Evolutionary conservation across 768 basidiomycete species (phyloP), one percentile per base, ranked within the genome.

Genomic region (Serendipita sp.): DNA sequence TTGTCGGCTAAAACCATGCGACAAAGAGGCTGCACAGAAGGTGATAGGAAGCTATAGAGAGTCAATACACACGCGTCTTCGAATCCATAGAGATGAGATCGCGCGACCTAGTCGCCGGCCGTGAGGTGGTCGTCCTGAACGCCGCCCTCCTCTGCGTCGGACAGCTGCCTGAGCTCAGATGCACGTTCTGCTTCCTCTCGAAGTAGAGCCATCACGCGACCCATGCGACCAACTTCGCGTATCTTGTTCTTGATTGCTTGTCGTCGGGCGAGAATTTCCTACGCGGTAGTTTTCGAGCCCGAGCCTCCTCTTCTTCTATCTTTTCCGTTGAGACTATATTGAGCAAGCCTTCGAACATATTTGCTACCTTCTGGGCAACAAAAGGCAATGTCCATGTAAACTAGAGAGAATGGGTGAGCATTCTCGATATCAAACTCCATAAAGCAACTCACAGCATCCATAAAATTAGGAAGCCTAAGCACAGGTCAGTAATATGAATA

Each of bases 331-430:
- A 38, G 14, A 38, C 14, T 14, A 38, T 5, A 7, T 38, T 13
- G 20, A 3, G 61, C 5, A 33, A 44, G 13, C 20, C 26, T 17
- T 2, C 42, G 48, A n/a, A 51, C 17, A 63, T 22, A 24, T 13
- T 22, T 22, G 9, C 45, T 11, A 42, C 82, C 75, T 99, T 98
- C 74, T 94, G 89, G 66, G 94, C 96, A 4, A 99, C 96, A 70
- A 98, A 98, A 0, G 96, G 96, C 64, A 99, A 74, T 77, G 87
- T 90, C 96, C 96, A 99, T 0, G 96, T 97, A 71, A 99, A 99
- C 24, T n/a, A n/a, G n/a, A n/a, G n/a, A n/a, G n/a, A n/a, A n/a
- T n/a, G n/a, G n/a, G n/a, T n/a, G n/a, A n/a, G n/a, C n/a, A n/a
- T n/a, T n/a, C n/a, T n/a, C n/a, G n/a, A n/a, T n/a, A n/a, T n/a